These are phyloP conservation scores for Salix koriyanagi DNA, from an alignment of 345 rosid genomes.

Conservation along the genomic window DNA sequence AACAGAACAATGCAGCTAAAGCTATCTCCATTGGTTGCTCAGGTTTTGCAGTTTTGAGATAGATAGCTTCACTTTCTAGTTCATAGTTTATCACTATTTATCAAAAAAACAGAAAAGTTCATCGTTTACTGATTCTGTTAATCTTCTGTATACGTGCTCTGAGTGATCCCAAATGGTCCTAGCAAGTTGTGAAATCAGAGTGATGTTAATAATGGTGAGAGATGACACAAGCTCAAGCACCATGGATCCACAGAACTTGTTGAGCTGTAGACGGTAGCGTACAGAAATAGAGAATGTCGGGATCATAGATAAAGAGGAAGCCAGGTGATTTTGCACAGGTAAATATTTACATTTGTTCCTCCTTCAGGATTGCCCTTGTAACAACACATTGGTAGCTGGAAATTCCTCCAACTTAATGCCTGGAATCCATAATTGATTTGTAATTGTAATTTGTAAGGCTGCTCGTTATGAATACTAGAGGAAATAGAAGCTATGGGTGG, in stretches of 20 bases:
- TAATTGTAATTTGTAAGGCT: too few species aligned
- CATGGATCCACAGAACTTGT: slow-evolving; percentile 1
- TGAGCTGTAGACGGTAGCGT: background rate
- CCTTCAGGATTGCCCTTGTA: background rate
- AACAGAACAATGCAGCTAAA: background rate
- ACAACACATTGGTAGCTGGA: background rate
- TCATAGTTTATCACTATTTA: background rate
- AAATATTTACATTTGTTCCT: background rate
- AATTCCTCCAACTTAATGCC: too few species aligned
- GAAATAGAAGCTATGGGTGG: too few species aligned
- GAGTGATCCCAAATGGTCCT: slow-evolving; percentile 82
- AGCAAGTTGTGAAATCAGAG: slow-evolving; percentile 34
- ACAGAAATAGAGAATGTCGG: background rate
- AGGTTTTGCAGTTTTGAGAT: background rate
- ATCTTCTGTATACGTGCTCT: slow-evolving; percentile 46
- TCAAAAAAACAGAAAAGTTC: background rate
- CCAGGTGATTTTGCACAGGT: background rate
- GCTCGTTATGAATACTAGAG: too few species aligned
- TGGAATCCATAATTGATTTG: too few species aligned
- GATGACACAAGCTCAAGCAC: slow-evolving; percentile 23
- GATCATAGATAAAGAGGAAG: background rate
- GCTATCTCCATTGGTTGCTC: background rate
- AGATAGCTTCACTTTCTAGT: background rate
- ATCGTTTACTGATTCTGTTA: background rate
- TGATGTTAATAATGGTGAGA: slow-evolving; percentile 4